Evolutionary conservation across 1,284 basidiomycete species (phyloP).

Genomic region (Sanghuangporus sanghuang): DNA sequence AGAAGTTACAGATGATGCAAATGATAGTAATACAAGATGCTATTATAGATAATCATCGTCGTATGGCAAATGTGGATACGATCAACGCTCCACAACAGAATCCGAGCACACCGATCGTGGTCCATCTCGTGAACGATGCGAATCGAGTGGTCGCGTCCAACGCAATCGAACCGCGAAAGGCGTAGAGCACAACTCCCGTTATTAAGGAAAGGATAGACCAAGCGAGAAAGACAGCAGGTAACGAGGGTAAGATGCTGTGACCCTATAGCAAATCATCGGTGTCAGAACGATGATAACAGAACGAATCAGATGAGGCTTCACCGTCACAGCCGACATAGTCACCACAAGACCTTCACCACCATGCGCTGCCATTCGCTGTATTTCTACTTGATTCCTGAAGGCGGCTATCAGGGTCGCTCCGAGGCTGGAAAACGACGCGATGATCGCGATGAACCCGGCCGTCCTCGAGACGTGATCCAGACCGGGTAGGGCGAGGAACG

Average conservation of each 20-base stretch:
- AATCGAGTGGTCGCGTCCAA: constrained; percentile 31
- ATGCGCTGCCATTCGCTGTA: constrained; percentile 40
- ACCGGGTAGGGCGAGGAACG: constrained; percentile 68
- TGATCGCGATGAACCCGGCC: constrained; percentile 57
- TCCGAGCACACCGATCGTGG: constrained; percentile 54
- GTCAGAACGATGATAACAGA: not conserved
- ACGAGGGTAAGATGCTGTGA: constrained; percentile 56
- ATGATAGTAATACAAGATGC: not conserved
- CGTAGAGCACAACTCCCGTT: constrained; percentile 58
- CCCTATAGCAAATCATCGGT: constrained; percentile 34
- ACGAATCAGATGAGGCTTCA: not conserved
- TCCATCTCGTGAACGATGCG: constrained; percentile 56
- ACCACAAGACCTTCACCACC: constrained; percentile 52
- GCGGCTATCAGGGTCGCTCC: constrained; percentile 59
- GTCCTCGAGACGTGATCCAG: constrained; percentile 57
- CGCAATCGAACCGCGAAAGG: constrained; percentile 44
- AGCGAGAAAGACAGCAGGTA: constrained; percentile 67
- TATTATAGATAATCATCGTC: not conserved
- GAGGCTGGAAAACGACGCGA: constrained; percentile 65
- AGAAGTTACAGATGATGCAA: not conserved
- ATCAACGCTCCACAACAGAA: constrained; percentile 58
- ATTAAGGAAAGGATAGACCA: constrained; percentile 66
- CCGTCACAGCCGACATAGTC: constrained; percentile 32
- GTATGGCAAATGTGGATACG: constrained; percentile 39
- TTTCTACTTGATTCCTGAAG: constrained; percentile 59